phyloP scores from a whole-genome alignment of 179 eudicot species.

The Silene coronaria region DNA sequence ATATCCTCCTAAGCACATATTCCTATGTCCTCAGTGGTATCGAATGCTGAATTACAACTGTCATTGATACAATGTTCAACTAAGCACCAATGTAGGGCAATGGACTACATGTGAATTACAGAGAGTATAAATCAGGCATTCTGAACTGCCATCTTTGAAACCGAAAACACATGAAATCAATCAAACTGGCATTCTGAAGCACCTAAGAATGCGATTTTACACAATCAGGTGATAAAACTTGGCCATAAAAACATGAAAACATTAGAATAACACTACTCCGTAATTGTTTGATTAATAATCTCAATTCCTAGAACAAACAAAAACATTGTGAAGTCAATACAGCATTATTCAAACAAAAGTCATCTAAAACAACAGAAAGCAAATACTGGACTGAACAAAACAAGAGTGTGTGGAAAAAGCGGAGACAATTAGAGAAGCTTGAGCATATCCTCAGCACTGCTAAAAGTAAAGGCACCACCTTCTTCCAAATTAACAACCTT shows the following conservation, averaged over 20 bases:
- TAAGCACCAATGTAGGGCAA: neutral
- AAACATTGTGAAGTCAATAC: neutral
- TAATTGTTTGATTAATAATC: neutral
- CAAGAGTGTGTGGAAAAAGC: neutral
- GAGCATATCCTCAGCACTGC: conserved; percentile 87
- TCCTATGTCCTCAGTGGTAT: no score
- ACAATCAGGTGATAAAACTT: neutral
- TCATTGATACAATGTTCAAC: neutral
- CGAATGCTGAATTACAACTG: no score
- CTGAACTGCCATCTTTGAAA: neutral
- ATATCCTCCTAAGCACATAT: neutral
- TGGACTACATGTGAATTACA: neutral
- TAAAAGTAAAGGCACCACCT: conserved; percentile 80
- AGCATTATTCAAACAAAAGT: conserved; percentile 9
- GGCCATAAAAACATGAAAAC: neutral
- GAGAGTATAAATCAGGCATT: no score
- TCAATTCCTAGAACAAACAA: neutral
- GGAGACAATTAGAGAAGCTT: conserved; percentile 40
- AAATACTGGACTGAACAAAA: neutral
- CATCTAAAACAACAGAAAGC: neutral
- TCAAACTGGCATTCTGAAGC: neutral
- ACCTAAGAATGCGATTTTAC: no score
- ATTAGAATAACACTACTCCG: neutral
- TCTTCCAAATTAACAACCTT: conserved; percentile 83
- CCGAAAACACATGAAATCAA: neutral